Percentiles rank a stretch among this genome's conserved stretches.
Conservation (phyloP, 139 green algal species). For the Chlorella sp. region DNA sequence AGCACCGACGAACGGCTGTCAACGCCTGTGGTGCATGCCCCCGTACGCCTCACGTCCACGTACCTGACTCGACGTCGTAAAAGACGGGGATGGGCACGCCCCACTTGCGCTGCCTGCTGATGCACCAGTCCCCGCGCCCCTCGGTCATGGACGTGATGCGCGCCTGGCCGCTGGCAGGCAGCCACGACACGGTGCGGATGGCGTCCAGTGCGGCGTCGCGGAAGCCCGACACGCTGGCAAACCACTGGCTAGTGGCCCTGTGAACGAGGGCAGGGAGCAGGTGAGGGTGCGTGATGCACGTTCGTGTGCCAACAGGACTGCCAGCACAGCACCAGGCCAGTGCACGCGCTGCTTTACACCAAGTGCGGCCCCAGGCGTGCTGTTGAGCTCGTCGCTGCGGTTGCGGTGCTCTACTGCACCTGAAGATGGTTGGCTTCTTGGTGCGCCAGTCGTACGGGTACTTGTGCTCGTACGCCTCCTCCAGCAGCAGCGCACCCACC, state of each 20-base stretch:
- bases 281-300: too few relatives aligned
- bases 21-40: too few relatives aligned
- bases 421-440: slow-evolving; percentile 99
- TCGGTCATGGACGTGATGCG: slow-evolving; percentile 90
- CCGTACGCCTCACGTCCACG: not conserved
- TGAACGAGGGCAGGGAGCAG: not conserved
- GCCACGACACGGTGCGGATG: slow-evolving; percentile 81
- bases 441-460: slow-evolving; percentile 99
- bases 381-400: too few relatives aligned
- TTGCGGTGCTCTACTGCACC: slow-evolving; percentile 22
- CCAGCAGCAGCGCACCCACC: slow-evolving; percentile 64
- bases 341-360: too few relatives aligned
- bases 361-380: too few relatives aligned
- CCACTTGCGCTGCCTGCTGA: slow-evolving; percentile 94
- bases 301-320: too few relatives aligned
- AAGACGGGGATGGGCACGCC: slow-evolving; percentile 98
- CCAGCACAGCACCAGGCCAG: too few relatives aligned
- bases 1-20: not conserved
- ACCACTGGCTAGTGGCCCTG: slow-evolving; percentile 91
- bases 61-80: slow-evolving; percentile 64
- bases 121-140: slow-evolving; percentile 95
- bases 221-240: slow-evolving; percentile 87
- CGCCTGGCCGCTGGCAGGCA: slow-evolving; percentile 66
- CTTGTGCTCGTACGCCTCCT: slow-evolving; percentile 95
- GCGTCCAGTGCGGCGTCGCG: slow-evolving; percentile 61